These are phyloP conservation scores for Isatis lusitanica DNA, from an alignment of 441 rosid species.

Conservation along the genomic window DNA sequence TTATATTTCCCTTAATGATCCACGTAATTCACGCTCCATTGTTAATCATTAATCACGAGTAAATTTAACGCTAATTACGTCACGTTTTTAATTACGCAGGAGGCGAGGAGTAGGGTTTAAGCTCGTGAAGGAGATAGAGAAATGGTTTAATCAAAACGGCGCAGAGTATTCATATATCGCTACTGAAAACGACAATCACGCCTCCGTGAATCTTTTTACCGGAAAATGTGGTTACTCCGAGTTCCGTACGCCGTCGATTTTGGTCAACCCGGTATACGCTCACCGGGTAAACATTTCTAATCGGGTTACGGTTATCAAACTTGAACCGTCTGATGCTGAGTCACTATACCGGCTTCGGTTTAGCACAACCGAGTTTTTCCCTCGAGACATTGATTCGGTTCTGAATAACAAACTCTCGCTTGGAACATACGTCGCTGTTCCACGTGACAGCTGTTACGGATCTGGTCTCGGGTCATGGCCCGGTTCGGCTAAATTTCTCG, in stretches of 20 bases:
- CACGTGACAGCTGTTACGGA: conserved; percentile 51
- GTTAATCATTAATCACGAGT: conserved; percentile 1
- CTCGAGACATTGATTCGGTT: conserved; percentile 78
- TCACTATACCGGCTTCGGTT: conserved; percentile 64
- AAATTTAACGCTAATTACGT: not conserved
- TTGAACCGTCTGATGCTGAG: conserved; percentile 62
- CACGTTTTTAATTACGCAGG: conserved; percentile 39
- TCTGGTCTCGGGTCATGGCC: conserved; percentile 49
- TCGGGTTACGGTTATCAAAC: conserved; percentile 45
- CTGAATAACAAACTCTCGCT: conserved; percentile 68
- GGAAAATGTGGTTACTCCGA: conserved; percentile 81
- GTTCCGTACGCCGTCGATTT: conserved; percentile 82
- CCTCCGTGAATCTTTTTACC: conserved; percentile 80
- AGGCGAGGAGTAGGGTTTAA: conserved; percentile 79
- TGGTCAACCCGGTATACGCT: conserved; percentile 88
- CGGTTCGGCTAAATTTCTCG: conserved; percentile 56
- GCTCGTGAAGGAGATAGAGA: conserved; percentile 61
- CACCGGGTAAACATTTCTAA: conserved; percentile 54
- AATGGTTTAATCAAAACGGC: conserved; percentile 82
- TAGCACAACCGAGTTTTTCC: conserved; percentile 89
- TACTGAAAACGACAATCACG: conserved; percentile 82
- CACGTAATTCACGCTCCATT: not conserved
- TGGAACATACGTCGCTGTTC: conserved; percentile 81
- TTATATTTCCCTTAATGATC: not conserved
- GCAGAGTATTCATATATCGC: conserved; percentile 90